Base-by-base conservation (phyloP, 805 yeast species). In the Barnettozyma siamensis region DNA sequence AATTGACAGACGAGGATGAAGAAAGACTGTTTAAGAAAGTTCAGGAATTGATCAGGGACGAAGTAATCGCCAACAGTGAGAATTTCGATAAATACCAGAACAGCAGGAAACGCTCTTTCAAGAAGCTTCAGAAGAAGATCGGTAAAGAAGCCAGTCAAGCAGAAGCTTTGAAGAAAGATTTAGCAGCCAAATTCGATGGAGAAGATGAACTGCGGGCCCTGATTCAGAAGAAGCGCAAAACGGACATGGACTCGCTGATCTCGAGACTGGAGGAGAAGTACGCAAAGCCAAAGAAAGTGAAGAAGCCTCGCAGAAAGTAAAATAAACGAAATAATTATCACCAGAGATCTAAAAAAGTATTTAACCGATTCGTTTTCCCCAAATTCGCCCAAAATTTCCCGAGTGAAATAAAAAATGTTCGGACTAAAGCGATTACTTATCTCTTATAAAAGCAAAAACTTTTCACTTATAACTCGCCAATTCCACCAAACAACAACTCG, bases 91-190 rank as follows among this genome's bases (percentile, higher is more conserved):
- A 63, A 32, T 81, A 81, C 59, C 61, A 65, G 23, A 69, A 72
- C 43, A 69, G 75, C 2, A 64, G 84, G 30, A 62, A 65, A 35
- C 59, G 70, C 12, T 65, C 66, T 50, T 73, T 76, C 30, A 66
- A 64, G 49, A 73, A 70, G 50, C 70, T 75, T 51, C 51, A 67
- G 38, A 73, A 76, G 43, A 62, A 66, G 36, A 65, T 76, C 46
- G 79, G 78, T 12, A 78, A 73, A 46, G 88, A 83, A 51, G 82
- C 88, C 2, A 69, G 70, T 45, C 80, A 81, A 54, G 86, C 85
- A 0, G 76, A 72, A 44, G 66, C 64, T 46, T 55, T 73, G 47
- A 69, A 70, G 47, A 57, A 64, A 44, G 60, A 63, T 47, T 55
- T 57, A 56, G 39, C 49, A 28, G 49, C 49, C 37, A 54, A 56